Base-by-base conservation (phyloP, 2,329 filamentous ascomycete species). In the Sphaerulina vaccinii region DNA sequence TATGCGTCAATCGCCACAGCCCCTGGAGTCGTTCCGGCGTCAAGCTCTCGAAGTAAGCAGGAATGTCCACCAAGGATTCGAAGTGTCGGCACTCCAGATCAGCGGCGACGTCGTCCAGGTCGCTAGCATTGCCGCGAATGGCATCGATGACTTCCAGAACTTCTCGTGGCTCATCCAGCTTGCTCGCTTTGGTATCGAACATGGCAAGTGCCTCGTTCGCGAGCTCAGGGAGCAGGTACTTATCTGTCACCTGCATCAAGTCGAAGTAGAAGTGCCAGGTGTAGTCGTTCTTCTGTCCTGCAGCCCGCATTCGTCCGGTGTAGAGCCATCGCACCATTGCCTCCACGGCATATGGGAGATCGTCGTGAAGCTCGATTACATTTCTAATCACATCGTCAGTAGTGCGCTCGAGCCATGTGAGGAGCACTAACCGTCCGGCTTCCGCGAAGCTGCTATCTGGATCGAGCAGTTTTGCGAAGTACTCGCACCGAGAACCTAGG, bases 311-410 rank as follows among this genome's bases (percentile, higher is more conserved):
- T 8, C 10, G 15, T 36, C 37, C 37, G 22, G 40, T 19, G 29
- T 51, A 51, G 40, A 51, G 32, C 40, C 45, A 39, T 5, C 18
- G 18, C 4, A 51, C 18, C 16, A 51, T 29, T 10, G 49, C 40
- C 24, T 51, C 40, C n/a, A 51, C 40, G 11, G 49, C 49, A 38
- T 39, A 41, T 13, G 49, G 49, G n/a, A 45, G 18, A 38, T 51
- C 39, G 22, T 45, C 49, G 6, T 37, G 16, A 19, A 51, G 41
- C 49, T 51, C 40, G 49, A 51, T 41, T 15, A 22, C 22, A n/a
- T 33, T 22, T 38, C 23, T 38, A 15, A 10, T 5, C 9, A 6
- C 21, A 5, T 5, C 6, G 15, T 35, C 32, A 36, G 16, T 36
- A n/a, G n/a, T n/a, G n/a, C n/a, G n/a, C 15, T 18, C 35, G 10